Conservation (phyloP, 208 protist species). For the Crithidia sp. region DNA sequence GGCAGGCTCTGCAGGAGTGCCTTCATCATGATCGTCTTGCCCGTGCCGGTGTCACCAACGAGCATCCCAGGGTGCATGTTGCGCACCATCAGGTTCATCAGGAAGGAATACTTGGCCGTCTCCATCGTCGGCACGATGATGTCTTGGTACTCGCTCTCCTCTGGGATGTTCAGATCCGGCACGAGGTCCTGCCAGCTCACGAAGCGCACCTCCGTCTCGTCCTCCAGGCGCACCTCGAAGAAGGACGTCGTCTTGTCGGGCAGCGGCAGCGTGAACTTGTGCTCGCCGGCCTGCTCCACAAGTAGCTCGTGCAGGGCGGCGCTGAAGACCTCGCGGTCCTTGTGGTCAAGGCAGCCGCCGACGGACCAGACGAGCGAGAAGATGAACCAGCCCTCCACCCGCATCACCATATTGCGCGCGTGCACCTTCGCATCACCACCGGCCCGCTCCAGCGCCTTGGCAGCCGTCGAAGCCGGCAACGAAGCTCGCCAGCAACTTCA, state of each 20-base stretch:
- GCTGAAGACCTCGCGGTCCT: slow-evolving; percentile 85
- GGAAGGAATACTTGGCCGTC: slow-evolving; percentile 92
- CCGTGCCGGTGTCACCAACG: slow-evolving; percentile 95
- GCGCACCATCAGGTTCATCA: slow-evolving; percentile 86
- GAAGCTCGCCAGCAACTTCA: slow-evolving; percentile 83
- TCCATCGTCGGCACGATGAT: slow-evolving; percentile 96
- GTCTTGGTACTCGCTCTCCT: slow-evolving; percentile 91
- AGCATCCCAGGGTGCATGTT: slow-evolving; percentile 87
- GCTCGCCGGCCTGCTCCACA: slow-evolving; percentile 17
- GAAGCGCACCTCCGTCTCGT: slow-evolving; percentile 75
- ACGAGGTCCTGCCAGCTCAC: slow-evolving; percentile 85
- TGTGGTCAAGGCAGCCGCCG: slow-evolving; percentile 88
- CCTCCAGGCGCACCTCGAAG: slow-evolving; percentile 85
- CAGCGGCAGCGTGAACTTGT: slow-evolving; percentile 68
- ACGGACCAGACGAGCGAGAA: slow-evolving; percentile 94
- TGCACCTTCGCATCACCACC: slow-evolving; percentile 42
- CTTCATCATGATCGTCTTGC: slow-evolving; percentile 96
- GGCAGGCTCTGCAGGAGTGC: slow-evolving; percentile 83
- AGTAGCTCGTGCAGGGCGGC: slow-evolving; percentile 73
- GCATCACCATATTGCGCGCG: slow-evolving; percentile 65
- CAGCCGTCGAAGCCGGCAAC: slow-evolving; percentile 50
- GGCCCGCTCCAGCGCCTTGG: slow-evolving; percentile 18
- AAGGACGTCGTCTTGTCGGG: slow-evolving; percentile 80
- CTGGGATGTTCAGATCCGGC: slow-evolving; percentile 79
- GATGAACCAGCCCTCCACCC: slow-evolving; percentile 92